A percentile compares a stretch with the other conserved stretches of the same genome.
Evolutionary conservation across 2,329 filamentous ascomycete genomes (phyloP).

Genomic region (Bertia moriformis): DNA sequence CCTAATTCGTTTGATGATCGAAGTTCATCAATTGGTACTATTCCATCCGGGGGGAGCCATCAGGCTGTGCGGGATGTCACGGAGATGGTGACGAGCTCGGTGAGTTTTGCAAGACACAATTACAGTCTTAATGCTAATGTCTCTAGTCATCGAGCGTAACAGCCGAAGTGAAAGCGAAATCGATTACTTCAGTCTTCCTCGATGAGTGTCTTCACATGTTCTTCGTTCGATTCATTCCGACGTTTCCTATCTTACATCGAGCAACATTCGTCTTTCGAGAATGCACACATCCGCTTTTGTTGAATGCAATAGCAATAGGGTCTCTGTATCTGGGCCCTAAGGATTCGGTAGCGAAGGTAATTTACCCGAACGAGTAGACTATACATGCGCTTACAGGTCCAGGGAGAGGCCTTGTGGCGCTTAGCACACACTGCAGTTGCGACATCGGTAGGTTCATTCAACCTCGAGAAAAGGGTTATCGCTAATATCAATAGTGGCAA

Average conservation of each 20-base stretch:
- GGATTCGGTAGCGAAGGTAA: constrained; percentile 20
- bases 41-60: constrained; percentile 23
- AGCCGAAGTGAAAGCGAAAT: constrained; percentile 24
- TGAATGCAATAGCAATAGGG: constrained; percentile 28
- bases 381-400: neutral
- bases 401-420: constrained; percentile 26
- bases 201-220: constrained; percentile 30
- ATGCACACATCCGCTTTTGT: constrained; percentile 22
- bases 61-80: constrained; percentile 27
- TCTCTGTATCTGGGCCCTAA: constrained; percentile 27
- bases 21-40: constrained; percentile 16
- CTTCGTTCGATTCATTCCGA: constrained; percentile 26
- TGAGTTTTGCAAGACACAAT: constrained; percentile 9
- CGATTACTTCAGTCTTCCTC: constrained; percentile 26
- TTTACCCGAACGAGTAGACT: neutral
- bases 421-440: constrained; percentile 26
- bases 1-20: constrained; percentile 19
- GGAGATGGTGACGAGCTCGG: constrained; percentile 24
- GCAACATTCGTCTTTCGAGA: constrained; percentile 27
- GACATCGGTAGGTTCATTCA: constrained; percentile 21
- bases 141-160: constrained; percentile 24
- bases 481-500: constrained; percentile 17
- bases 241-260: constrained; percentile 26
- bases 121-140: neutral
- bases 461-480: neutral